Base-by-base conservation (phyloP, 495 filamentous ascomycete genomes). In the Cercophora sp. region DNA sequence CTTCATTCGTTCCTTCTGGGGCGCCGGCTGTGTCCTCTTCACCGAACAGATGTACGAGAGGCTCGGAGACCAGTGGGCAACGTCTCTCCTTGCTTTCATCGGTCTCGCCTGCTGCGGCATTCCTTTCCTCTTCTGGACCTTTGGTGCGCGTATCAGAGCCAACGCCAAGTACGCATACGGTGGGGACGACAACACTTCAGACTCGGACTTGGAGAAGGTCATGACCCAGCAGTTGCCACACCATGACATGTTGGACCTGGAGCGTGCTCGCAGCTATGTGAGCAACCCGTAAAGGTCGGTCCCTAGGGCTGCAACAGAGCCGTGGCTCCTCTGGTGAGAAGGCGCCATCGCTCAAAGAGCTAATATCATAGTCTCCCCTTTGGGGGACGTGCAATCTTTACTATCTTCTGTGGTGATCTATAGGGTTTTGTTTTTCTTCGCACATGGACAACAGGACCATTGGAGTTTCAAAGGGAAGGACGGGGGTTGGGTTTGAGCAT, bases 11-110 rank as follows among this genome's bases (percentile, higher is more conserved):
- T 85, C 80, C 8, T 84, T 90, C 65, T 93, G 86, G 85, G 88
- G 88, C 57, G 88, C 87, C 1, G 77, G 68, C 8, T 79, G 79
- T 1, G 86, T 91, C 0, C 73, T 93, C 0, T 91, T 93, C 70
- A 91, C 88, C 0, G 73, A 78, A 41, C 87, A 91, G 67, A 90
- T 93, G 87, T 91, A 88, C 60, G 59, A 76, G 39, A 73, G 81
- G 11, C 72, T 91, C 10, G 83, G 82, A 15, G 79, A 87, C 68
- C 79, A 91, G 62, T 91, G 88, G 88, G 88, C 88, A 0, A 79
- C 78, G 40, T 71, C 76, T 0, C 72, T 93, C 35, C 72, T 91
- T 22, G 87, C 79, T 0, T 89, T 90, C 58, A 66, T 93, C 56
- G 80, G 76, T 18, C 66, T 91, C 5, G 82, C 74, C 0, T 91